Conservation (phyloP, 2,329 filamentous ascomycete species). For the Alternaria ventricosa region DNA sequence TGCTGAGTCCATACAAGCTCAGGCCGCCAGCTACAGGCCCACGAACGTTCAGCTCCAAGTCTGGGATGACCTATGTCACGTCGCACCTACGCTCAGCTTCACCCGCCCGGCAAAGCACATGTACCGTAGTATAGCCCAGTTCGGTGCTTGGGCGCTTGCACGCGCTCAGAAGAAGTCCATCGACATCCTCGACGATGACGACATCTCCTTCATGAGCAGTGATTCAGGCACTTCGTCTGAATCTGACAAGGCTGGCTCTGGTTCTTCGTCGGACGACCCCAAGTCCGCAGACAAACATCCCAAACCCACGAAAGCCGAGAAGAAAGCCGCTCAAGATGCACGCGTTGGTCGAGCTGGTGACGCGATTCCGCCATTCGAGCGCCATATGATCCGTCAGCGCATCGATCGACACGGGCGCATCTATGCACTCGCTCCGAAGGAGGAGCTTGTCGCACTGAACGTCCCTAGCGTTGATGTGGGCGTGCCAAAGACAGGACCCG, state of each 20-base stretch:
- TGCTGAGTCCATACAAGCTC: conserved; percentile 66
- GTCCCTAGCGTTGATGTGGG: conserved; percentile 72
- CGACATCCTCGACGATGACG: conserved; percentile 80
- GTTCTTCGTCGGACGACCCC: conserved; percentile 34
- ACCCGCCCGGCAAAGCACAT: conserved; percentile 96
- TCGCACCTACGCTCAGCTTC: conserved; percentile 90
- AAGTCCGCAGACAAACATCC: conserved; percentile 18
- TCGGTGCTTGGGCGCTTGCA: conserved; percentile 89
- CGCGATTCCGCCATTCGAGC: conserved; percentile 76
- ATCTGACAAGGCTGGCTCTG: conserved; percentile 15
- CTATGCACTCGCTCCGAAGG: conserved; percentile 68
- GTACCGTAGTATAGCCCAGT: conserved; percentile 91
- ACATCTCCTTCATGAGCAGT: conserved; percentile 74
- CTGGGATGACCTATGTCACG: conserved; percentile 95
- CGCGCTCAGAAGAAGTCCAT: conserved; percentile 80
- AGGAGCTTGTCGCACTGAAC: conserved; percentile 70
- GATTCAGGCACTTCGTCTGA: conserved; percentile 49
- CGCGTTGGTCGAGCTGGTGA: conserved; percentile 86
- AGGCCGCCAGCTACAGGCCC: conserved; percentile 74
- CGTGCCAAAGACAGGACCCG: conserved; percentile 77
- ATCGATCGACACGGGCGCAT: conserved; percentile 80
- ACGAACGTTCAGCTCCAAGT: conserved; percentile 94
- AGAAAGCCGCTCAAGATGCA: conserved; percentile 13
- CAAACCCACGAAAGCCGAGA: conserved; percentile 22
- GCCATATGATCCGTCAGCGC: conserved; percentile 91